Percentiles rank a stretch among this genome's conserved stretches.
Conservation (phyloP, 352 stramenopile genomes). For the Phytophthora aleatoria region DNA sequence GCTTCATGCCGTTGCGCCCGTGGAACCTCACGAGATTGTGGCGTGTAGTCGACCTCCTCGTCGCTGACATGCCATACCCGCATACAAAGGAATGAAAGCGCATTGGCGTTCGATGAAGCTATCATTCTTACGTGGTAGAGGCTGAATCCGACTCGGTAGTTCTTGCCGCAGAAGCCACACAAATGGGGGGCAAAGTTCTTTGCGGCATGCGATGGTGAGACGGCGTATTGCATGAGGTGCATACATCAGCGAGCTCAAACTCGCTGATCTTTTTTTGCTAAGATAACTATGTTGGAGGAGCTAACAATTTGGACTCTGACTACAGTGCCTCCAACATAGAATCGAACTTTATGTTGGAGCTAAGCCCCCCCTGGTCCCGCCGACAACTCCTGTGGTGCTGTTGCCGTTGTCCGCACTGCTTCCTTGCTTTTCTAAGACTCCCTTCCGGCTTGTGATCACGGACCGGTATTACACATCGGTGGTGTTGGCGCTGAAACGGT, state of each 20-base stretch:
- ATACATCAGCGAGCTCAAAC: not conserved
- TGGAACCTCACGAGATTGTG: too few species aligned
- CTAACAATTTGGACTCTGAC: not conserved
- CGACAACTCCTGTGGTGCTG: not conserved
- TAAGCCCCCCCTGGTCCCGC: not conserved
- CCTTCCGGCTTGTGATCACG: not conserved
- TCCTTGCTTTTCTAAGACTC: not conserved
- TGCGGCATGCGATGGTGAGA: not conserved
- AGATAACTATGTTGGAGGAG: not conserved
- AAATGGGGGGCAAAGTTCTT: not conserved
- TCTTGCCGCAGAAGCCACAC: not conserved
- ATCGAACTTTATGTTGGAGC: not conserved
- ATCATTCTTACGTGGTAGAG: not conserved
- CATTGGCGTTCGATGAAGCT: not conserved
- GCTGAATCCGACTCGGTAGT: not conserved
- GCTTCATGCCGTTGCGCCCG: too few species aligned
- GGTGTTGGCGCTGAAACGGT: not conserved
- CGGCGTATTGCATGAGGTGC: not conserved
- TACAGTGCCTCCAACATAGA: not conserved
- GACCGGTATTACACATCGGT: not conserved
- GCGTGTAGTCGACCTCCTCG: too few species aligned
- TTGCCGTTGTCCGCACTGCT: not conserved
- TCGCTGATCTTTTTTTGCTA: not conserved
- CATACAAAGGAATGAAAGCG: too few species aligned
- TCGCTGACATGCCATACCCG: too few species aligned